Evolutionary conservation across 2,329 filamentous ascomycete species (phyloP), one percentile per base, ranked within the genome.

Genomic region (Ascochyta lentis): DNA sequence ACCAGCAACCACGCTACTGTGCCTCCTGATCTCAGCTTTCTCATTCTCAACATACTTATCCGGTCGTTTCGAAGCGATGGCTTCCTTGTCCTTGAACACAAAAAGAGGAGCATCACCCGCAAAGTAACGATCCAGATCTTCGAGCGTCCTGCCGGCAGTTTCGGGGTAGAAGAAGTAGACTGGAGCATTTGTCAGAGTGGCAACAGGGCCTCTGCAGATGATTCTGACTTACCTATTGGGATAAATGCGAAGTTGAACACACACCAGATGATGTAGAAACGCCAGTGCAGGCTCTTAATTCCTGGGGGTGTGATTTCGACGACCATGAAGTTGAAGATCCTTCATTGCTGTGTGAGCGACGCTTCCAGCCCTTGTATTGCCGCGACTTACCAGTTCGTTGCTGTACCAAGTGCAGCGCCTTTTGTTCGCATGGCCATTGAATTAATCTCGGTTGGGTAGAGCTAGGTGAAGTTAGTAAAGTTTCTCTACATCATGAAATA

Each of bases 381-480:
- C 15, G 6, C 4, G 6, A 15, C 42, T 40, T 45, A 56, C 81
- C 81, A 83, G 44, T 83, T 82, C 0, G 80, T 82, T 0, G 79
- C 80, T 5, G 80, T 82, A 0, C 78, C 81, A 1, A 82, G 54
- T 0, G 80, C 79, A 0, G 80, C 79, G 4, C 80, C 79, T 54
- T 80, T 81, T 0, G 79, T 80, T 33, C 81, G 72, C 73, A 82
- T 82, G 0, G 76, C 71, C 26, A 83, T 68, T 0, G 77, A 77
- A 50, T 82, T 83, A 66, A 83, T 81, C 52, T 83, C 80, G 1
- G 80, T 77, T 0, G 80, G 79, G 54, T 80, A 82, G 5, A 78
- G 60, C 24, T 63, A 19, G 3, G 9, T 8, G 0, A 3, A 9
- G 9, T 59, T 3, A 57, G 47, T 26, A 42, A 13, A 12, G 37